phyloP scores from a whole-genome alignment of 225 moss, liverwort and hornwort genomes.

The Physcomitrium patens region DNA sequence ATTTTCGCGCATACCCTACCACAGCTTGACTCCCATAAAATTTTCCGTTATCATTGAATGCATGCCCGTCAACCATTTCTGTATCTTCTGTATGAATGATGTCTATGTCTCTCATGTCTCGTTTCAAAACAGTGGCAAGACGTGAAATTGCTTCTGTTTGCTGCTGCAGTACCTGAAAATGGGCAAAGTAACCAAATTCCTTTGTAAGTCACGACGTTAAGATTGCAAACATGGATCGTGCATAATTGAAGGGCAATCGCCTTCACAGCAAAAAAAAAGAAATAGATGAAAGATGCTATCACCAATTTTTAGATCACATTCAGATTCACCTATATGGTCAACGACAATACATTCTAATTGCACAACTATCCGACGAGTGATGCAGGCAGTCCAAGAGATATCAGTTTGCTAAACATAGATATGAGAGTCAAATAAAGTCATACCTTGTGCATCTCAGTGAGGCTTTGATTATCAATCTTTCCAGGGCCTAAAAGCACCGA shows the following conservation, averaged over 20 bases:
- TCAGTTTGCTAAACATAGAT: neutral
- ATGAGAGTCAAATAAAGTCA: neutral
- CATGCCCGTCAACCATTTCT: slow-evolving; percentile 56
- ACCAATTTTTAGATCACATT: no score
- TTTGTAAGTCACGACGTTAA: neutral
- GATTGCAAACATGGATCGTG: neutral
- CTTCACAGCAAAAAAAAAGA: no score
- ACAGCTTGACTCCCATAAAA: slow-evolving; percentile 39
- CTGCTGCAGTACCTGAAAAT: slow-evolving; percentile 78
- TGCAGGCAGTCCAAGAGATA: neutral
- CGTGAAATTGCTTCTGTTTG: slow-evolving; percentile 91
- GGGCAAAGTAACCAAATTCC: neutral
- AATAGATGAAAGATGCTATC: no score
- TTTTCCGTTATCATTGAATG: slow-evolving; percentile 31
- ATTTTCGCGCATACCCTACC: slow-evolving; percentile 31
- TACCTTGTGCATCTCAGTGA: slow-evolving; percentile 87
- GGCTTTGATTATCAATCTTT: slow-evolving; percentile 93
- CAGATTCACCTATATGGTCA: neutral
- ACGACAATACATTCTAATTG: neutral
- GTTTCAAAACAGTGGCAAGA: slow-evolving; percentile 74
- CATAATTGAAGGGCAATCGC: neutral
- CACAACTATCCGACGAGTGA: neutral
- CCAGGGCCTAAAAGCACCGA: slow-evolving; percentile 74
- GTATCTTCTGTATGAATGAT: slow-evolving; percentile 73
- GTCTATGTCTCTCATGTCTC: slow-evolving; percentile 82